Evolutionary conservation across 73 alveolate genomes (phyloP), one percentile per base, ranked within the genome.

Genomic region (Paramecium primaurelia): DNA sequence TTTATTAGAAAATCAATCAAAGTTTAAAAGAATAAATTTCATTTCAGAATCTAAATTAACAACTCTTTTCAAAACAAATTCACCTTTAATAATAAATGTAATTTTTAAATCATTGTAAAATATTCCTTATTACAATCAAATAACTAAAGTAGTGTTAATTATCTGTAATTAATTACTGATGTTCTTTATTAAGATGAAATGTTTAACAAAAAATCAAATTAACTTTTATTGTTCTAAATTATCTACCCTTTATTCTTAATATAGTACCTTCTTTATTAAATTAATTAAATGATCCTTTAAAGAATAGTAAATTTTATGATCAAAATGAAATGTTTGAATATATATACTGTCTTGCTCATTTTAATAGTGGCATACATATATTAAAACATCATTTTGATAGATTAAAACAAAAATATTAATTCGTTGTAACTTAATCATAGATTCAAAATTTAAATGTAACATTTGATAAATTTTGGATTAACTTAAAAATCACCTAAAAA

Each of bases 321-420:
- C 94, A 1, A 71, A 38, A 40, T 42, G 9, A 1, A 64, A 40
- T 51, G 9, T 89, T 45, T 5, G 44, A 25, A 83, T 42, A 25
- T 20, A 28, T 22, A 3, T 87, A 87, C 89, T 6, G 73, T n/a
- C n/a, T 87, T 47, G 6, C 75, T 42, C 4, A 38, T 38, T 25
- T 88, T 71, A 71, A 89, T 60, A 89, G 73, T 8, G 90, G 93
- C 16, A 89, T 71, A 73, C 92, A 71, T 10, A 71, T 28, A 20
- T 89, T 71, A 25, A 71, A 45, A 71, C 58, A 47, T 89, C 86
- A 71, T 58, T 45, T 36, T 71, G 30, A 89, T 73, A 89, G 3
- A 71, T 83, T 38, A 89, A 64, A 12, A 92, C 86, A 26, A 71
- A 80, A 20, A 73, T 49, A 45, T 47, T 80, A 8, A 45, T 10